Conservation (phyloP, 2,329 filamentous ascomycete species). For the Phyllachora maydis region DNA sequence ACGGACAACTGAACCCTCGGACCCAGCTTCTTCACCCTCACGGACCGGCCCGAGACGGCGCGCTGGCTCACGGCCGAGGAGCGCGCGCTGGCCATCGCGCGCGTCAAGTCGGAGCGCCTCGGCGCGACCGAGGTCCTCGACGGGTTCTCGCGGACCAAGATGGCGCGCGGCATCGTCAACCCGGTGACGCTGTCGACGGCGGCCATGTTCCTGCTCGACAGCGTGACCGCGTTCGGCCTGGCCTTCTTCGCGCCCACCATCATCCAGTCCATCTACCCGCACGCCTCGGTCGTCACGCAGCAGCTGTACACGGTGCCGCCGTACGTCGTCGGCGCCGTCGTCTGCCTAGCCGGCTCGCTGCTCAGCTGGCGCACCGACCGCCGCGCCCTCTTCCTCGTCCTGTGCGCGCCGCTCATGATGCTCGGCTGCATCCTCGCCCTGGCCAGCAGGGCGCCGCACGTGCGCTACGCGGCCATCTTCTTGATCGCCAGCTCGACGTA, state of each 20-base stretch:
- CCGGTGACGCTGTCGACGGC: slow-evolving; percentile 30
- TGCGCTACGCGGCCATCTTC: slow-evolving; percentile 49
- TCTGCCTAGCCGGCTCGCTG: slow-evolving; percentile 35
- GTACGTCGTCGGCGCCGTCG: slow-evolving; percentile 44
- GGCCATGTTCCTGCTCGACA: slow-evolving; percentile 41
- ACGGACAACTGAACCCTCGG: too few species aligned
- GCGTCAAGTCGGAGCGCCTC: slow-evolving; percentile 41
- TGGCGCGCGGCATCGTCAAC: slow-evolving; percentile 38
- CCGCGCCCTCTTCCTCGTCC: slow-evolving; percentile 37
- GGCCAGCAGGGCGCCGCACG: slow-evolving; percentile 22
- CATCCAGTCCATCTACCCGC: slow-evolving; percentile 45
- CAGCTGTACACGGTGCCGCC: slow-evolving; percentile 53
- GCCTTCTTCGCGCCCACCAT: slow-evolving; percentile 56
- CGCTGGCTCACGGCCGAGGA: slow-evolving; percentile 43
- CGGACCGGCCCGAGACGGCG: slow-evolving; percentile 44
- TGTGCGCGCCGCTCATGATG: slow-evolving; percentile 38
- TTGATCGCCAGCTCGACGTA: slow-evolving; percentile 42
- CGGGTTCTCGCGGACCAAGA: slow-evolving; percentile 23
- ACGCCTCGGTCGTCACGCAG: slow-evolving; percentile 31
- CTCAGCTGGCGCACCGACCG: slow-evolving; percentile 36
- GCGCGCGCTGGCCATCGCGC: slow-evolving; percentile 34
- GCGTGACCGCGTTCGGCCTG: slow-evolving; percentile 52
- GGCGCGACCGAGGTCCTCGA: slow-evolving; percentile 37
- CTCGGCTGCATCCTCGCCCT: slow-evolving; percentile 50
- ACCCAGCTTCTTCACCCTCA: slow-evolving; percentile 36